These are phyloP conservation scores for Diospyros lotus DNA, from an alignment of 148 eudicot genomes.

Conservation along the genomic window DNA sequence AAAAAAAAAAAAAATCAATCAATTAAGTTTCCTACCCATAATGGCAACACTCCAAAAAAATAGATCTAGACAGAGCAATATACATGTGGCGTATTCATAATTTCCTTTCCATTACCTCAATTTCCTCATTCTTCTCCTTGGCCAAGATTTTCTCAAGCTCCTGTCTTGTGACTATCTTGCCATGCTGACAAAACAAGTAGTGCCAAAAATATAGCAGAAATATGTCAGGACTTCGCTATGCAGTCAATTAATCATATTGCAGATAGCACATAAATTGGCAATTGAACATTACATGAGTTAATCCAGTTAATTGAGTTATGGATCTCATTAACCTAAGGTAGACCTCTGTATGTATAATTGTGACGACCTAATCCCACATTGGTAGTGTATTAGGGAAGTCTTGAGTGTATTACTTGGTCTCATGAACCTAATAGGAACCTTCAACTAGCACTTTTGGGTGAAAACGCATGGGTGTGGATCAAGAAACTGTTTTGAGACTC, in stretches of 20 bases:
- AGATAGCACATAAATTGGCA: background rate
- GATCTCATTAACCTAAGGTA: background rate
- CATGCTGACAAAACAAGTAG: conserved; percentile 50
- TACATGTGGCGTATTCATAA: background rate
- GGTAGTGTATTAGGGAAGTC: too few species aligned
- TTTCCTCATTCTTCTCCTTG: conserved; percentile 66
- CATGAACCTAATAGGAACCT: too few species aligned
- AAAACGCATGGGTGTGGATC: too few species aligned
- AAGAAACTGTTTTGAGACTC: too few species aligned
- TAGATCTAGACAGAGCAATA: background rate
- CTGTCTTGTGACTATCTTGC: conserved; percentile 78
- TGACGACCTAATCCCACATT: too few species aligned
- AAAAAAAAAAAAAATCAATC: background rate
- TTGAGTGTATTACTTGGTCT: too few species aligned
- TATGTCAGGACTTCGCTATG: background rate
- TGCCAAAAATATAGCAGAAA: background rate
- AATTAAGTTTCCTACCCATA: background rate
- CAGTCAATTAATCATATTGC: background rate
- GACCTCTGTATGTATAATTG: background rate
- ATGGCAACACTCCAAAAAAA: background rate
- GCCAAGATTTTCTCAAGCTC: conserved; percentile 72
- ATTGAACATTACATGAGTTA: too few species aligned
- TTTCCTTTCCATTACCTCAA: conserved; percentile 50
- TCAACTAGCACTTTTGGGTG: too few species aligned
- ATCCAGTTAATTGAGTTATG: background rate